phyloP scores from a whole-genome alignment of 2,329 filamentous ascomycete genomes.

The Ophiocordyceps camponoti-floridani region DNA sequence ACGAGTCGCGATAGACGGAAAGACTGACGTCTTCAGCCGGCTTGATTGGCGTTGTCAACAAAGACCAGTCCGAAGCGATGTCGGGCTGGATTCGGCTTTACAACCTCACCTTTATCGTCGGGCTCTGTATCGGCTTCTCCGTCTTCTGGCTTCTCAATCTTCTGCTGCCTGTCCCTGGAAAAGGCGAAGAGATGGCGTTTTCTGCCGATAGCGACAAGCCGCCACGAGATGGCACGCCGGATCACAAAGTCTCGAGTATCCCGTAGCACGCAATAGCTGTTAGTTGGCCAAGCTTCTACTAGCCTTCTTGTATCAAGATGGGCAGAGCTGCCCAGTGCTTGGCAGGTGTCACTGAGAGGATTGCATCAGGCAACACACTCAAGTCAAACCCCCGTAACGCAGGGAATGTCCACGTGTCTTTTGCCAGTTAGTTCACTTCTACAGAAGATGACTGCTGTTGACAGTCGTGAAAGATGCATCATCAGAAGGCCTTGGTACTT shows the following conservation, averaged over 20 bases:
- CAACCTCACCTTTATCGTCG: slow-evolving; percentile 5
- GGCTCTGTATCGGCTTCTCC: slow-evolving; percentile 3
- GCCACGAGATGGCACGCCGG: neutral
- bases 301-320: neutral
- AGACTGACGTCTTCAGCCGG: neutral
- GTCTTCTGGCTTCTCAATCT: slow-evolving; percentile 3
- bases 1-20: neutral
- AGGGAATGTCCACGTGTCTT: neutral
- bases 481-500: neutral
- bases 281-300: too few relatives aligned
- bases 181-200: slow-evolving; percentile 3
- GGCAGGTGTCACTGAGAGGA: neutral
- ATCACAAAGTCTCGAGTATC: neutral
- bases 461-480: neutral
- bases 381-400: neutral
- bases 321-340: neutral
- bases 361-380: neutral
- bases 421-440: neutral
- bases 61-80: neutral
- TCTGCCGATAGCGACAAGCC: neutral
- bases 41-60: slow-evolving; percentile 4
- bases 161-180: slow-evolving; percentile 3
- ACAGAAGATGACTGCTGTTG: neutral
- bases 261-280: neutral
- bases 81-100: slow-evolving; percentile 3